Conservation (phyloP, 768 basidiomycete genomes). For the Leccinum broughii region DNA sequence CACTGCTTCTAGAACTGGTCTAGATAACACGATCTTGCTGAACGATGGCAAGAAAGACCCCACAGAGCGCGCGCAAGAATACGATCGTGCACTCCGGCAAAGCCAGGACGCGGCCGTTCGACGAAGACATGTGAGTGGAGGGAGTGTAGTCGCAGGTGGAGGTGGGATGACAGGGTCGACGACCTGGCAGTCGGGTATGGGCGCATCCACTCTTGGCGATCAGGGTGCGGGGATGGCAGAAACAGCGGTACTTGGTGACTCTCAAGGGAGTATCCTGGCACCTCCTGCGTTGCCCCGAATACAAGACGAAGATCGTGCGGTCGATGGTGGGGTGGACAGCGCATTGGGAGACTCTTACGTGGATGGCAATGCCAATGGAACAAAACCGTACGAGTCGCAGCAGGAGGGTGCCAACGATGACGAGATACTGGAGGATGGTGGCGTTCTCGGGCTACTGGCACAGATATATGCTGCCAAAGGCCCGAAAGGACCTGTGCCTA, state of each 20-base stretch:
- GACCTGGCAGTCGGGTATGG: slow-evolving; percentile 42
- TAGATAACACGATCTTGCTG: slow-evolving; percentile 30
- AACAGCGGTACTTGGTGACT: slow-evolving; percentile 75
- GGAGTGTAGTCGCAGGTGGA: slow-evolving; percentile 37
- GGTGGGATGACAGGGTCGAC: slow-evolving; percentile 50
- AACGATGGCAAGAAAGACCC: slow-evolving; percentile 39
- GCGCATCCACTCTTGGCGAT: slow-evolving; percentile 43
- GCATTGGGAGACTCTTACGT: slow-evolving; percentile 71
- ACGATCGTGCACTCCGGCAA: slow-evolving; percentile 72
- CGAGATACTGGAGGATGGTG: slow-evolving; percentile 71
- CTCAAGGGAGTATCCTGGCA: slow-evolving; percentile 54
- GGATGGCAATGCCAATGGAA: slow-evolving; percentile 54
- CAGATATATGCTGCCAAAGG: slow-evolving; percentile 76
- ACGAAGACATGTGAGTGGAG: slow-evolving; percentile 38
- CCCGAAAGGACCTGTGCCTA: slow-evolving; percentile 45
- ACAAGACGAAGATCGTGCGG: slow-evolving; percentile 47
- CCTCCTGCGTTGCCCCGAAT: slow-evolving; percentile 23
- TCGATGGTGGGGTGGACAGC: slow-evolving; percentile 59
- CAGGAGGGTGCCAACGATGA: slow-evolving; percentile 59
- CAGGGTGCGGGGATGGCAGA: slow-evolving; percentile 55
- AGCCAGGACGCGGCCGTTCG: slow-evolving; percentile 56
- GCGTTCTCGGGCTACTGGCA: slow-evolving; percentile 81
- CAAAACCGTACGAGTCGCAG: slow-evolving; percentile 38
- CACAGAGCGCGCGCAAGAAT: slow-evolving; percentile 63
- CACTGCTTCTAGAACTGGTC: slow-evolving; percentile 26